Evolutionary conservation across 164 flowering plant genomes (phyloP).

Genomic region (Liquidambar formosana): DNA sequence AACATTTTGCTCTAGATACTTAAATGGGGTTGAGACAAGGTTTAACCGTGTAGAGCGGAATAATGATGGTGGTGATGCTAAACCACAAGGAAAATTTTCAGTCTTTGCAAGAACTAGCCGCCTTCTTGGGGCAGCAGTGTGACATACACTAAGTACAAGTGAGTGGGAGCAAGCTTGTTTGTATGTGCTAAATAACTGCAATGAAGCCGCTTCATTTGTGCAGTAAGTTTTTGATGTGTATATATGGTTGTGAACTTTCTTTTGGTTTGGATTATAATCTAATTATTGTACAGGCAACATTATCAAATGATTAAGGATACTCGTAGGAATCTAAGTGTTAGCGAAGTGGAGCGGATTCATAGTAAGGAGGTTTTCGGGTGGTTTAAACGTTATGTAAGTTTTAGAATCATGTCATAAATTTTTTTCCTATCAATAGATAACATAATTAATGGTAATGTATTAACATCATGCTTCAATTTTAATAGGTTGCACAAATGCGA

Average conservation of each 20-base stretch:
- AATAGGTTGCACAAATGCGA: too few species aligned
- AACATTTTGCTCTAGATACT: constrained; percentile 18
- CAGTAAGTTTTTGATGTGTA: too few species aligned
- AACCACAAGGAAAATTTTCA: background rate
- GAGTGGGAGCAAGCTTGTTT: too few species aligned
- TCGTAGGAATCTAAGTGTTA: too few species aligned
- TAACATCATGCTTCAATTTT: too few species aligned
- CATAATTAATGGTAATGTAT: background rate
- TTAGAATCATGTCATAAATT: background rate
- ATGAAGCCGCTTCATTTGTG: too few species aligned
- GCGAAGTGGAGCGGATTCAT: background rate
- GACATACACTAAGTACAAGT: background rate
- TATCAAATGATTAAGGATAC: too few species aligned
- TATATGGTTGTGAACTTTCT: too few species aligned
- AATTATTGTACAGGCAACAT: too few species aligned
- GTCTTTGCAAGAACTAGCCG: background rate
- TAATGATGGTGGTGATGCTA: background rate
- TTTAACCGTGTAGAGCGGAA: constrained; percentile 5
- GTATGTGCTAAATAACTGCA: too few species aligned
- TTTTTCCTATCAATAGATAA: too few species aligned
- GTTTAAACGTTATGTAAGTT: background rate
- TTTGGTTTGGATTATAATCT: too few species aligned
- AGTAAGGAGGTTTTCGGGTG: background rate
- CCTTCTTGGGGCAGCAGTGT: background rate
- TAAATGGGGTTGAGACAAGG: constrained; percentile 1